A percentile compares a stretch with the other conserved stretches of the same genome.
Conservation (phyloP, 768 basidiomycete species). For the Lanmaoa rubissima region DNA sequence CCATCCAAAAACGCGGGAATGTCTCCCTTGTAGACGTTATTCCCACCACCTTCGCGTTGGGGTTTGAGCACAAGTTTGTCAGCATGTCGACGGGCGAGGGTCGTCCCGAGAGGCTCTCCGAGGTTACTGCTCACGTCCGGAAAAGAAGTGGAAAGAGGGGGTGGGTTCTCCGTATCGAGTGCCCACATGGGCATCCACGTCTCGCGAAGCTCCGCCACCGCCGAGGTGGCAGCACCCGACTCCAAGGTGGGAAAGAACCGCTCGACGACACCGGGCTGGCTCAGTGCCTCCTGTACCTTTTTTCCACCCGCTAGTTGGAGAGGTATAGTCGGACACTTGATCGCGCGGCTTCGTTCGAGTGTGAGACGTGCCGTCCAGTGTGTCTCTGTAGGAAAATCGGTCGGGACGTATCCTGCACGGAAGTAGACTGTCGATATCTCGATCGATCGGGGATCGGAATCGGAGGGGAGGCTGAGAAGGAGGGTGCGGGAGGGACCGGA, state of each 20-base stretch:
- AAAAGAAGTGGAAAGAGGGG: background rate
- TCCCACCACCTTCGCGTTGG: slow-evolving; percentile 97
- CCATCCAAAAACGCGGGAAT: slow-evolving; percentile 75
- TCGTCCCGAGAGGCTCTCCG: slow-evolving; percentile 22
- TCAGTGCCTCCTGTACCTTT: slow-evolving; percentile 90
- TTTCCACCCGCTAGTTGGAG: slow-evolving; percentile 96
- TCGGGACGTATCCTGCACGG: slow-evolving; percentile 84
- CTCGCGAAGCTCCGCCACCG: slow-evolving; percentile 51
- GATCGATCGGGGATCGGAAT: slow-evolving; percentile 22
- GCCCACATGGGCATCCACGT: slow-evolving; percentile 94
- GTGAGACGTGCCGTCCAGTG: slow-evolving; percentile 74
- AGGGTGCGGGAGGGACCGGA: slow-evolving; percentile 45
- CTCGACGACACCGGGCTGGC: slow-evolving; percentile 70
- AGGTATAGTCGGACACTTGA: slow-evolving; percentile 90
- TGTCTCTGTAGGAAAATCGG: slow-evolving; percentile 64
- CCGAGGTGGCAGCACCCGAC: slow-evolving; percentile 20
- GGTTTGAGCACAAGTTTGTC: slow-evolving; percentile 84
- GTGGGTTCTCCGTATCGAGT: slow-evolving; percentile 38
- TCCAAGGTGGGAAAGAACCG: slow-evolving; percentile 54
- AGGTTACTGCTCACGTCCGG: background rate
- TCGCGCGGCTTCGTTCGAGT: slow-evolving; percentile 79
- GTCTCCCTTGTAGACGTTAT: slow-evolving; percentile 86
- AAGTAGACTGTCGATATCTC: slow-evolving; percentile 92
- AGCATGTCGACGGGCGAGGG: slow-evolving; percentile 32
- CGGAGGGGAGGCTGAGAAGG: slow-evolving; percentile 26